Percentiles rank a stretch among this genome's conserved stretches.
These are phyloP conservation scores for Epichloe coenophiala DNA, from an alignment of 2,329 filamentous ascomycete species.

Conservation along the genomic window DNA sequence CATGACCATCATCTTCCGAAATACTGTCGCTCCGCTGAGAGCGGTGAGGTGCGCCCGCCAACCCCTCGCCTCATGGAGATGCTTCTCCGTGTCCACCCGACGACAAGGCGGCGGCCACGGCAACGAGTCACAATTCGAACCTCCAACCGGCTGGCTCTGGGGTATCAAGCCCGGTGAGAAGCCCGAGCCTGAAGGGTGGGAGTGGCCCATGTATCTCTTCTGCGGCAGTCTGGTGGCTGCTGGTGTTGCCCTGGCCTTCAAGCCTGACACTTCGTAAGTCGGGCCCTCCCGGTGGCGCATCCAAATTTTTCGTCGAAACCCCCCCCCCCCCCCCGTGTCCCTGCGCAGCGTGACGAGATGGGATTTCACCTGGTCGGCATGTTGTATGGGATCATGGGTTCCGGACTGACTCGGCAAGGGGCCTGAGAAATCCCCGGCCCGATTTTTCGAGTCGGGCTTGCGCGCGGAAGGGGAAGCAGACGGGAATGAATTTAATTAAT, in stretches of 20 bases:
- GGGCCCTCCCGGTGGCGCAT: background rate
- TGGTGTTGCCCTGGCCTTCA: conserved; percentile 78
- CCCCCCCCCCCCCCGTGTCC: background rate
- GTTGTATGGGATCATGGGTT: rapidly evolving
- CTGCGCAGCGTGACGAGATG: background rate
- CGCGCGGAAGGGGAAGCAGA: background rate
- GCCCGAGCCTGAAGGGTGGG: conserved; percentile 93
- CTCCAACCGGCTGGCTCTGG: conserved; percentile 83
- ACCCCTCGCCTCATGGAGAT: conserved; percentile 17
- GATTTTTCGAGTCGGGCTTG: background rate
- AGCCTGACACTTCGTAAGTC: conserved; percentile 96
- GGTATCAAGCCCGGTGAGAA: conserved; percentile 92
- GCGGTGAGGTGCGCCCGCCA: conserved; percentile 25
- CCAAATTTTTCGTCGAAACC: background rate
- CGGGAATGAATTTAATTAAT: too few species aligned
- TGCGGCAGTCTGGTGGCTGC: conserved; percentile 65
- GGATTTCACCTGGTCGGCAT: too few species aligned
- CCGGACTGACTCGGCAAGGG: background rate
- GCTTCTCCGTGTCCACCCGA: conserved; percentile 32
- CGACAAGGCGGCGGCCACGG: conserved; percentile 26
- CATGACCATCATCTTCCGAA: conserved; percentile 23
- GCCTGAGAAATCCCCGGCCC: background rate
- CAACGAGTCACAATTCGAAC: conserved; percentile 70
- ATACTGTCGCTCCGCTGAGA: conserved; percentile 23
- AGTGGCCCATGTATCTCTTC: conserved; percentile 71